Evolutionary conservation across 192 early-diverging fungal species (phyloP).

Genomic region (Gaertneriomyces sp.): DNA sequence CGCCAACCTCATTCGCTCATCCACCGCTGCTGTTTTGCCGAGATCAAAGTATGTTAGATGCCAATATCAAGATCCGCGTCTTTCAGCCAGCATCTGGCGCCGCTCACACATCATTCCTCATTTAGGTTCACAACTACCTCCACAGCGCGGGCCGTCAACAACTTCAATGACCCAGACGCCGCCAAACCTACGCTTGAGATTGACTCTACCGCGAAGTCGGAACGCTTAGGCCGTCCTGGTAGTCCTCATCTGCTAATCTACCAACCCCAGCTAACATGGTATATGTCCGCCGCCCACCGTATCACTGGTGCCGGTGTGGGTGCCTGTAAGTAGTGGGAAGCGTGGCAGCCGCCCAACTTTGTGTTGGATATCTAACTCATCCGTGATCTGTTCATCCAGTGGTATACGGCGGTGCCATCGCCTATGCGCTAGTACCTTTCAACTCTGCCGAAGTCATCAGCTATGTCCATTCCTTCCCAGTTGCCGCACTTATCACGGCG

Average conservation of each 20-base stretch:
- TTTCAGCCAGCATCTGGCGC: too few relatives aligned
- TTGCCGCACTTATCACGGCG: slow-evolving; percentile 59
- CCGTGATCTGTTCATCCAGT: slow-evolving; percentile 20
- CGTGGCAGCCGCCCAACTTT: not conserved
- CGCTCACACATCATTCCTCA: too few relatives aligned
- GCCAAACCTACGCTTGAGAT: slow-evolving; percentile 45
- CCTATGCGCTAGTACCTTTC: slow-evolving; percentile 68
- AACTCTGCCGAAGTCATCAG: slow-evolving; percentile 65
- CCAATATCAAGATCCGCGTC: too few relatives aligned
- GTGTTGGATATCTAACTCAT: not conserved
- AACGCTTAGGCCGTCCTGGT: slow-evolving; percentile 63
- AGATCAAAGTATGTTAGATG: too few relatives aligned
- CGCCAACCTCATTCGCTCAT: too few relatives aligned
- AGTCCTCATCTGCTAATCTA: slow-evolving; percentile 87
- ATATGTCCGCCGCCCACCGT: slow-evolving; percentile 69
- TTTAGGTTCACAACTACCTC: slow-evolving; percentile 1
- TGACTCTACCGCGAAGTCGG: slow-evolving; percentile 40
- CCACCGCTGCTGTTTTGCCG: too few relatives aligned
- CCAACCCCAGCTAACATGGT: slow-evolving; percentile 84
- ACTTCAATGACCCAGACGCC: slow-evolving; percentile 26
- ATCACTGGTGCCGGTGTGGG: slow-evolving; percentile 70
- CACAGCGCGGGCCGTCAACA: not conserved
- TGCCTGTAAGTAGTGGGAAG: slow-evolving; percentile 48
- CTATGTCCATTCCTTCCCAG: slow-evolving; percentile 64
- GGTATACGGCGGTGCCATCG: slow-evolving; percentile 39